Evolutionary conservation across 345 rosid species (phyloP).

Genomic region (Orychophragmus violaceus): DNA sequence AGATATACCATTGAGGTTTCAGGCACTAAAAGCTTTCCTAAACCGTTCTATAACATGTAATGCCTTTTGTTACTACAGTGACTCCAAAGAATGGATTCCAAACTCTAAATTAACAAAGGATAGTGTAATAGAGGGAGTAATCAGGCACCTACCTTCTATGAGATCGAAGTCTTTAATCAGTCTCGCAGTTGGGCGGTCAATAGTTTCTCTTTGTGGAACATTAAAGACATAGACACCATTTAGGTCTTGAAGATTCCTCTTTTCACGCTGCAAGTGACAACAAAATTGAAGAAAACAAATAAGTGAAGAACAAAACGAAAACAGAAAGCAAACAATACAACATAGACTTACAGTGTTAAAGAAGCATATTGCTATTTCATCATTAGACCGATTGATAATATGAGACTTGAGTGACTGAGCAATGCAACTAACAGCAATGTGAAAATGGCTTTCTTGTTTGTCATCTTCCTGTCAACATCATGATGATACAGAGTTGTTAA

Average conservation of each 20-base stretch:
- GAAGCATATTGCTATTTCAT: conserved; percentile 88
- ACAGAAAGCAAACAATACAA: background rate
- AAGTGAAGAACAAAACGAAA: background rate
- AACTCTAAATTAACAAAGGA: background rate
- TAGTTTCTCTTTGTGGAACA: conserved; percentile 66
- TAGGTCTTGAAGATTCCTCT: conserved; percentile 79
- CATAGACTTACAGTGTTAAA: conserved; percentile 68
- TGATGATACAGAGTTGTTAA: too few relatives aligned
- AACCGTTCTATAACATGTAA: background rate
- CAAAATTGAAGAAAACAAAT: background rate
- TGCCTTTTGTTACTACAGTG: background rate
- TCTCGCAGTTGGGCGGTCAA: conserved; percentile 87
- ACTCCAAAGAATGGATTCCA: background rate
- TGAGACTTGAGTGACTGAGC: conserved; percentile 70
- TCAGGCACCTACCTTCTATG: conserved; percentile 51
- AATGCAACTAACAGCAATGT: conserved; percentile 60
- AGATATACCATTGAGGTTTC: background rate
- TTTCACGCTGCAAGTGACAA: conserved; percentile 66
- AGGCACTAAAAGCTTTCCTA: background rate
- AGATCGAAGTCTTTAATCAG: conserved; percentile 69
- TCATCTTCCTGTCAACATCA: conserved; percentile 48
- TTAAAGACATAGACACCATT: conserved; percentile 70
- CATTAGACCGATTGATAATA: conserved; percentile 67
- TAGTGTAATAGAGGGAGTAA: background rate
- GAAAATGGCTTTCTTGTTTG: conserved; percentile 67